Evolutionary conservation across 164 flowering plant genomes (phyloP).

Genomic region (Kalanchoe fedtschenkoi): DNA sequence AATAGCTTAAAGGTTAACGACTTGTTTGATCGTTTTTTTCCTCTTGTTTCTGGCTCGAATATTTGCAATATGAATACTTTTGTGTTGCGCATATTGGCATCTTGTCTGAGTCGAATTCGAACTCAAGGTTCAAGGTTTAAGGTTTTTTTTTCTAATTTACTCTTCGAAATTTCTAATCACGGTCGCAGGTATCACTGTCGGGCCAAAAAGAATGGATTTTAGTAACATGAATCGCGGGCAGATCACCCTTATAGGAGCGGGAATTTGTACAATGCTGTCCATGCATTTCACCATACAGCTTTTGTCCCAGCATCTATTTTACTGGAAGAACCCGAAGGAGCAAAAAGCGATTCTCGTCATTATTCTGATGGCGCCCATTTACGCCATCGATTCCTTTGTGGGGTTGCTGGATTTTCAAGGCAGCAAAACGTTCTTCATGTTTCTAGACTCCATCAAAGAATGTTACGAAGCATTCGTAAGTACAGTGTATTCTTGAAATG

Average conservation of each 20-base stretch:
- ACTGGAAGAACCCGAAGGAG: constrained; percentile 97
- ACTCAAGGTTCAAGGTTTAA: no score
- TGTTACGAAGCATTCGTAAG: constrained; percentile 88
- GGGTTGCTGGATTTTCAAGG: constrained; percentile 74
- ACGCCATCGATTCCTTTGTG: constrained; percentile 67
- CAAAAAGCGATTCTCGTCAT: constrained; percentile 85
- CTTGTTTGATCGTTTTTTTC: no score
- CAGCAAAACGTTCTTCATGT: constrained; percentile 72
- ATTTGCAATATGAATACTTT: no score
- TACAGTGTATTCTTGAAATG: constrained; percentile 9
- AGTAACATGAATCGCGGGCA: constrained; percentile 38
- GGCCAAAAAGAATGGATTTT: constrained; percentile 35
- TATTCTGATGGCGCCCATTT: constrained; percentile 86
- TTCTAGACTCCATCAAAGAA: constrained; percentile 79
- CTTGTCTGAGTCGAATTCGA: background rate
- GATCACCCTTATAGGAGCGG: constrained; percentile 58
- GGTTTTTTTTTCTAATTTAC: no score
- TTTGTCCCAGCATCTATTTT: constrained; percentile 77
- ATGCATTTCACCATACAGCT: constrained; percentile 82
- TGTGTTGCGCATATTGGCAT: no score
- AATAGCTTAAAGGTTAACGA: no score
- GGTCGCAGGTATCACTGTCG: background rate
- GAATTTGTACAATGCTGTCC: constrained; percentile 43
- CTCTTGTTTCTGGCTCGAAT: no score
- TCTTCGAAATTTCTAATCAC: background rate